phyloP scores from a whole-genome alignment of 78 protist species.

The Bodo saltans region DNA sequence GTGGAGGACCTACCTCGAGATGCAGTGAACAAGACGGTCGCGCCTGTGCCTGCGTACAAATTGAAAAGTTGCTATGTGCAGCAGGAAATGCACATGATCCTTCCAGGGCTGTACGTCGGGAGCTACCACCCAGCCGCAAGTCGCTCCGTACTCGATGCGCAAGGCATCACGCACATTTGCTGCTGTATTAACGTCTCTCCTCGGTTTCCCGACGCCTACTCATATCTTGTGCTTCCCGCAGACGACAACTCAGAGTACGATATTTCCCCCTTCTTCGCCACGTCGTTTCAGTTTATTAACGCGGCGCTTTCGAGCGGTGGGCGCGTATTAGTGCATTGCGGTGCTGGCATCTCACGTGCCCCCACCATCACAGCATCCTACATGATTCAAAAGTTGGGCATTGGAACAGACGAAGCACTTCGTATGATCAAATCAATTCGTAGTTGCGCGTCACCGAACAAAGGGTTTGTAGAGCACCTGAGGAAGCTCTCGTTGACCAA shows the following conservation, averaged over 20 bases:
- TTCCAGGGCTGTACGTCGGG: background rate
- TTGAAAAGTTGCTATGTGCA: no score
- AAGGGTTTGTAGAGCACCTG: background rate
- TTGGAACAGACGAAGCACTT: background rate
- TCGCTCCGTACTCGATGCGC: background rate
- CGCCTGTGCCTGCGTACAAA: no score
- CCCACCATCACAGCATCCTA: conserved; percentile 12
- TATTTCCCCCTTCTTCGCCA: background rate
- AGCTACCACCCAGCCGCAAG: background rate
- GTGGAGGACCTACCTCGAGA: no score
- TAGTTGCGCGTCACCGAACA: background rate
- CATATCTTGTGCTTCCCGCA: background rate
- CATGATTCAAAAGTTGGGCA: background rate
- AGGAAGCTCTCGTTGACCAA: no score
- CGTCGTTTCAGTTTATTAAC: background rate
- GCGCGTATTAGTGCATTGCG: conserved; percentile 27
- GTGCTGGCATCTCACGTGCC: conserved; percentile 25
- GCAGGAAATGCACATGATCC: background rate
- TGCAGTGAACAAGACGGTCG: no score
- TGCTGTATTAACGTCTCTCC: background rate
- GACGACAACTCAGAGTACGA: background rate
- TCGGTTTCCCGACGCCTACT: background rate
- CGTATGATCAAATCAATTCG: background rate
- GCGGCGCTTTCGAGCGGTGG: background rate
- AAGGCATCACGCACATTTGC: background rate